A percentile compares a stretch with the other conserved stretches of the same genome.
phyloP scores from a whole-genome alignment of 352 stramenopile species.

The Globisporangium cederbergense region DNA sequence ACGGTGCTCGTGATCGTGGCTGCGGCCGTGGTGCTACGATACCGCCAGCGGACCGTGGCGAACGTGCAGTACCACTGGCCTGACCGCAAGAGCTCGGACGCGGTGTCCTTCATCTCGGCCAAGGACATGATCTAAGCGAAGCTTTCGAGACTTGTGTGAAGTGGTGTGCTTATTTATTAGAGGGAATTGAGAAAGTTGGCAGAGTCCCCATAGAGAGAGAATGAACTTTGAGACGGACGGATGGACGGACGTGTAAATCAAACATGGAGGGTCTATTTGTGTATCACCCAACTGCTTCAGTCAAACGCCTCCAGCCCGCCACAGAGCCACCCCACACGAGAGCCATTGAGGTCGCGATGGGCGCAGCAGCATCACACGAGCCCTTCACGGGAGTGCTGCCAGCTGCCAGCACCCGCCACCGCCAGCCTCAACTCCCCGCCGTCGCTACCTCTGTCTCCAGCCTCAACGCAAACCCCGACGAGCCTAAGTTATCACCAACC shows the following conservation, averaged over 20 bases:
- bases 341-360: conserved; percentile 3
- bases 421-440: neutral
- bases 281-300: neutral
- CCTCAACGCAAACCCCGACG: neutral
- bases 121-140: conserved; percentile 12
- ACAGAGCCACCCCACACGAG: neutral
- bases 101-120: conserved; percentile 17
- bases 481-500: neutral
- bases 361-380: neutral
- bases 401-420: neutral
- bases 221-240: too few species aligned
- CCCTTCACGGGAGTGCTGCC: conserved; percentile 9
- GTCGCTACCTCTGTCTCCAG: neutral
- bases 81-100: conserved; percentile 18
- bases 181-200: neutral
- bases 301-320: too few species aligned
- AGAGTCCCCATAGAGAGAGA: neutral
- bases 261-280: neutral
- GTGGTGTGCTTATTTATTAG: conserved; percentile 5
- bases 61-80: conserved; percentile 18
- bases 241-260: too few species aligned
- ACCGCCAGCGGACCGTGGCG: conserved; percentile 12
- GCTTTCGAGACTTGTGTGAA: neutral
- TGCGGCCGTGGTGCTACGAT: conserved; percentile 1
- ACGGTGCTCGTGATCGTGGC: conserved; percentile 8